Percentiles rank a stretch among this genome's conserved stretches.
Conservation (phyloP, 2,329 filamentous ascomycete species). For the Penicillium sp. region DNA sequence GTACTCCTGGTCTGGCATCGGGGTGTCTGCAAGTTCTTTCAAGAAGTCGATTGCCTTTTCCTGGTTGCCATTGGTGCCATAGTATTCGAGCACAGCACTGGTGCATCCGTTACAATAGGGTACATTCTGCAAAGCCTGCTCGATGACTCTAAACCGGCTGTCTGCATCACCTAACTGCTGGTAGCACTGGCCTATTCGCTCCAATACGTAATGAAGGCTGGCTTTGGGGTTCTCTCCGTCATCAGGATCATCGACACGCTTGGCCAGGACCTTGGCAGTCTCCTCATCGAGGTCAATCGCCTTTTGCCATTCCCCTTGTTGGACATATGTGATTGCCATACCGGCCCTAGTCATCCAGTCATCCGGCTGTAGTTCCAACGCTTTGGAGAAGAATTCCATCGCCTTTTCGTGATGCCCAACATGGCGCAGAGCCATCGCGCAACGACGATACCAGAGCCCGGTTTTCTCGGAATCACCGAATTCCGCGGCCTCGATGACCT, state of each 20-base stretch:
- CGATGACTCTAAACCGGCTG: background rate
- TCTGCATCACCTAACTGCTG: slow-evolving; percentile 4
- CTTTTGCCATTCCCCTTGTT: slow-evolving; percentile 15
- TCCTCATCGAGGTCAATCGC: slow-evolving; percentile 26
- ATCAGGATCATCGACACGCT: slow-evolving; percentile 18
- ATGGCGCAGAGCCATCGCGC: slow-evolving; percentile 6
- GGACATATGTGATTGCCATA: slow-evolving; percentile 4
- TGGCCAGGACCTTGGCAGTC: slow-evolving; percentile 19
- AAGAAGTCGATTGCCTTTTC: slow-evolving; percentile 9
- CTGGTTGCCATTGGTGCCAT: background rate
- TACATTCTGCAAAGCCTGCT: background rate
- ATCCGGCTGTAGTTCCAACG: slow-evolving; percentile 8
- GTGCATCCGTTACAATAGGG: slow-evolving; percentile 10
- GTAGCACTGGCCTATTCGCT: slow-evolving; percentile 8
- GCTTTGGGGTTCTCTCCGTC: background rate
- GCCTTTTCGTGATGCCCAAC: slow-evolving; percentile 1
- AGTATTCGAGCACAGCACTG: slow-evolving; percentile 4
- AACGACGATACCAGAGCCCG: slow-evolving; percentile 9
- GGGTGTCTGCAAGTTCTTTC: background rate
- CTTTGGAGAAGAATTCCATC: slow-evolving; percentile 4
- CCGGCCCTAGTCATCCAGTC: background rate
- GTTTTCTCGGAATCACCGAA: slow-evolving; percentile 8
- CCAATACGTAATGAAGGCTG: background rate
- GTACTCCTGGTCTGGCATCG: slow-evolving; percentile 5
- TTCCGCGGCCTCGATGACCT: slow-evolving; percentile 16